phyloP scores from a whole-genome alignment of 2,329 filamentous ascomycete genomes.

The Grosmannia clavigera region DNA sequence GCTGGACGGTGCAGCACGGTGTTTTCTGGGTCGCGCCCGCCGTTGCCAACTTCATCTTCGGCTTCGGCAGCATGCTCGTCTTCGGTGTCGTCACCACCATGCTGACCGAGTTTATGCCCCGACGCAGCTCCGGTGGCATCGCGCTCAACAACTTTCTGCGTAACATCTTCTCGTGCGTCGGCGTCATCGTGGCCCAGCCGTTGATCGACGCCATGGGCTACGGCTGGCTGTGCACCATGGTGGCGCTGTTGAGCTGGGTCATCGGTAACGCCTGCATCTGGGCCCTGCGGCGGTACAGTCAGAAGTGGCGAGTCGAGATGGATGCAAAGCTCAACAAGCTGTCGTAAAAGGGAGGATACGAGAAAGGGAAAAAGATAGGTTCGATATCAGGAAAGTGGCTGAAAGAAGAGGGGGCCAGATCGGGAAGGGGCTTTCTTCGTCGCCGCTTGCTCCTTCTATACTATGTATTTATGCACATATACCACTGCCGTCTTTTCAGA shows the following conservation, averaged over 20 bases:
- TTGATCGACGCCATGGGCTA: conserved; percentile 59
- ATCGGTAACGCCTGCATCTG: conserved; percentile 47
- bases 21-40: conserved; percentile 51
- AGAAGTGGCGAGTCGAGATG: conserved; percentile 53
- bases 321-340: conserved; percentile 27
- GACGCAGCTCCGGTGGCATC: conserved; percentile 56
- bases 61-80: conserved; percentile 65
- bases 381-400: neutral
- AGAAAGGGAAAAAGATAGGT: too few species aligned
- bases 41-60: conserved; percentile 62
- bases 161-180: conserved; percentile 66
- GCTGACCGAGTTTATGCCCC: conserved; percentile 74
- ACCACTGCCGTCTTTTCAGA: neutral
- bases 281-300: conserved; percentile 46
- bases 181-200: conserved; percentile 56
- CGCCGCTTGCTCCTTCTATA: neutral
- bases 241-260: conserved; percentile 40
- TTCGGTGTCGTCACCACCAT: conserved; percentile 66
- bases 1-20: conserved; percentile 58
- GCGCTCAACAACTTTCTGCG: conserved; percentile 72
- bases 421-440: neutral
- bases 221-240: conserved; percentile 61
- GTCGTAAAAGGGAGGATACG: neutral
- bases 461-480: neutral
- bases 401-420: neutral